Evolutionary conservation across 257 asterid species (phyloP).

Genomic region (Solanum chmielewskii): DNA sequence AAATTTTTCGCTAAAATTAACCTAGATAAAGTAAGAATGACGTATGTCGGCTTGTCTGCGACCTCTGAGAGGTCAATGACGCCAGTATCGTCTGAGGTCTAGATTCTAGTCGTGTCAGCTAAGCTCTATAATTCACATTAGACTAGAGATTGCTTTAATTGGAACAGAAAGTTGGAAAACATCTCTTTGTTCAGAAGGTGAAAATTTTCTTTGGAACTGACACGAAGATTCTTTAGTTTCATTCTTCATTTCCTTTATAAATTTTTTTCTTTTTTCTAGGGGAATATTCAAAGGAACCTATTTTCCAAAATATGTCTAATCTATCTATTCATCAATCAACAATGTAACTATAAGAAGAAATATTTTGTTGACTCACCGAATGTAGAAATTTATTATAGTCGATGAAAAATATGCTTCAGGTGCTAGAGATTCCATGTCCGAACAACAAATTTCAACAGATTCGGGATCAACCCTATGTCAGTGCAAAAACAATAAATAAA

Average conservation of each 20-base stretch:
- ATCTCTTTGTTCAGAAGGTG: neutral
- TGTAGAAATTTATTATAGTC: constrained; percentile 65
- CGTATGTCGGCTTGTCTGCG: too few relatives aligned
- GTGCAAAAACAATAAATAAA: neutral
- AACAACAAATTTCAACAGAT: constrained; percentile 49
- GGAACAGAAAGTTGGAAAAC: neutral
- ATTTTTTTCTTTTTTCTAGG: neutral
- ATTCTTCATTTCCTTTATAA: neutral
- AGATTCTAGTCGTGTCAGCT: too few relatives aligned
- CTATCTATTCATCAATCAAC: neutral
- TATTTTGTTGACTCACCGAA: constrained; percentile 39
- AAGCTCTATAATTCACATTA: neutral
- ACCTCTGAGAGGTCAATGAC: too few relatives aligned
- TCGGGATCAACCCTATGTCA: constrained; percentile 57
- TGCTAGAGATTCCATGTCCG: constrained; percentile 72
- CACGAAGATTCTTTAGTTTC: neutral
- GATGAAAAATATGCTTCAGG: constrained; percentile 76
- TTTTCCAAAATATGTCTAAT: neutral
- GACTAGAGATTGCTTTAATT: neutral
- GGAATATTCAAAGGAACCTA: neutral
- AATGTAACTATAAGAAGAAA: neutral
- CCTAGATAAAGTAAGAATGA: too few relatives aligned
- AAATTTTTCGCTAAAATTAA: too few relatives aligned
- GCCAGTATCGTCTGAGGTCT: too few relatives aligned
- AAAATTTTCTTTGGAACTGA: neutral